A percentile compares a stretch with the other conserved stretches of the same genome.
Evolutionary conservation across 2,329 filamentous ascomycete species (phyloP).

Genomic region (Cryphonectria japonica): DNA sequence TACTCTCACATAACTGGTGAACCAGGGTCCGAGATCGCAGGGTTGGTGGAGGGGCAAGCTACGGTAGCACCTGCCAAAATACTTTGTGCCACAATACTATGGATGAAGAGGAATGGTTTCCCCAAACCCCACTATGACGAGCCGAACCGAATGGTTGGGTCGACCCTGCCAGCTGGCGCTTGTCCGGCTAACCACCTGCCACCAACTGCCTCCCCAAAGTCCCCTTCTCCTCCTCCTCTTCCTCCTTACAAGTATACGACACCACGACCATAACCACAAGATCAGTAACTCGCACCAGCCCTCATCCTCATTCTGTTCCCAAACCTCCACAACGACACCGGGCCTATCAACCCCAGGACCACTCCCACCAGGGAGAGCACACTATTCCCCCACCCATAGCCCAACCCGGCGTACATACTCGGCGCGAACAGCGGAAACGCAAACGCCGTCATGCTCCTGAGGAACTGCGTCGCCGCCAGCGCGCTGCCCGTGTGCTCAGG

Average conservation of each 20-base stretch:
- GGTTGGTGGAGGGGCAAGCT: neutral
- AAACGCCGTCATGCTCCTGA: slow-evolving; percentile 50
- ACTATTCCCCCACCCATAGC: slow-evolving; percentile 46
- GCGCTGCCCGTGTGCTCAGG: slow-evolving; percentile 52
- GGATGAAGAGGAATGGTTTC: neutral
- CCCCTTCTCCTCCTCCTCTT: neutral
- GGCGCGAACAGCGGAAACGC: slow-evolving; percentile 55
- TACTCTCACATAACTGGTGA: neutral
- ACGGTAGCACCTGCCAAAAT: neutral
- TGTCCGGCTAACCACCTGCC: neutral
- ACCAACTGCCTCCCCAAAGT: neutral
- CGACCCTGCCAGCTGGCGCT: neutral
- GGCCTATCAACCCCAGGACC: neutral
- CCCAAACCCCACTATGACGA: neutral
- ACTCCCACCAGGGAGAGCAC: slow-evolving; percentile 39
- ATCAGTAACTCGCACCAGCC: neutral
- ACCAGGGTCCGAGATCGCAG: neutral
- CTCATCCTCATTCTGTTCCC: slow-evolving; percentile 1
- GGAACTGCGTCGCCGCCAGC: slow-evolving; percentile 50
- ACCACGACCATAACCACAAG: too few species aligned
- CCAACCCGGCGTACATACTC: slow-evolving; percentile 40
- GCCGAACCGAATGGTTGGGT: neutral
- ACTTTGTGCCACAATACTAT: neutral
- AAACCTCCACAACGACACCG: neutral
- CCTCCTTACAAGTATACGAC: neutral